Evolutionary conservation across 2,329 filamentous ascomycete genomes (phyloP).

Genomic region (Ophiocordyceps polyrhachis-furcata): DNA sequence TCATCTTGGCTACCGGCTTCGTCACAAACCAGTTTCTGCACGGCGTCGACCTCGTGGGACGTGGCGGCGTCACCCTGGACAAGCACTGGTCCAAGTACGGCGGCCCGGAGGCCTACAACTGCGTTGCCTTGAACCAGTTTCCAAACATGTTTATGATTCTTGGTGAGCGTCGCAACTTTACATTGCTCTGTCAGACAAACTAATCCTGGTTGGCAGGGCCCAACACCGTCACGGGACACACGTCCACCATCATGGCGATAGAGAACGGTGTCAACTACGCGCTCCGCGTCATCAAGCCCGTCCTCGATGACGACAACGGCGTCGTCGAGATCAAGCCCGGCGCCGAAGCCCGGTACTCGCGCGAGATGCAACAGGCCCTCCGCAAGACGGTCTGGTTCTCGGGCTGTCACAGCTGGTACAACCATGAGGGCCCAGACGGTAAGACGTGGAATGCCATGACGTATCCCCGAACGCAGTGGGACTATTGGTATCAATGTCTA

Average conservation of each 20-base stretch:
- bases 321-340: constrained; percentile 13
- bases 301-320: constrained; percentile 15
- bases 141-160: constrained; percentile 48
- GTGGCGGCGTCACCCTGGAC: constrained; percentile 26
- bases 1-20: constrained; percentile 44
- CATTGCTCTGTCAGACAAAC: too few species aligned
- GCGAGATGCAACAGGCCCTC: constrained; percentile 14
- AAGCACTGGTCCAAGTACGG: constrained; percentile 38
- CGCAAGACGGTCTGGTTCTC: constrained; percentile 15
- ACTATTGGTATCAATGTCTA: constrained; percentile 17
- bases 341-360: constrained; percentile 16
- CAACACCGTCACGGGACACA: constrained; percentile 44
- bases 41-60: constrained; percentile 32
- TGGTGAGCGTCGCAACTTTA: too few species aligned
- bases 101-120: constrained; percentile 43
- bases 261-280: constrained; percentile 44
- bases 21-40: constrained; percentile 34
- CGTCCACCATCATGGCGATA: constrained; percentile 36
- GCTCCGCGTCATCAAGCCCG: constrained; percentile 35
- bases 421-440: constrained; percentile 7
- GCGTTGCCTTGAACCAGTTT: constrained; percentile 36
- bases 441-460: constrained; percentile 15
- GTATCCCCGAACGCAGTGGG: constrained; percentile 17
- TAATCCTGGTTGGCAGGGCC: constrained; percentile 20
- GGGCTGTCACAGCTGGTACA: constrained; percentile 20